phyloP scores from a whole-genome alignment of 148 eudicot genomes.

The Camellia granthamiana region DNA sequence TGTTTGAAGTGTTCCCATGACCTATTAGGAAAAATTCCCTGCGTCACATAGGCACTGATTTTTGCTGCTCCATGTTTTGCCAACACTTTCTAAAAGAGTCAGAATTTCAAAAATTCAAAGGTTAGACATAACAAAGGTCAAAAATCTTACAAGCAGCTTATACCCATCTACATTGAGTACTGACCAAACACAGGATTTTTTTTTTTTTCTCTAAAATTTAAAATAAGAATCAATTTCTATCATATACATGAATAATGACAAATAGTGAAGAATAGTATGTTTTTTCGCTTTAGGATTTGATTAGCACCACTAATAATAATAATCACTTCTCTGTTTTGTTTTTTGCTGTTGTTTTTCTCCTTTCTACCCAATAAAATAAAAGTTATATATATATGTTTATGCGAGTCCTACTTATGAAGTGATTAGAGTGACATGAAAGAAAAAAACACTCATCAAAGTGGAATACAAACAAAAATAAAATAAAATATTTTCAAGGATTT shows the following conservation, averaged over 20 bases:
- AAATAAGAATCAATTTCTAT: no score
- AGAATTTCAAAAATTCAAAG: not conserved
- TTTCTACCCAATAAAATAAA: not conserved
- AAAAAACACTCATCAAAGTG: not conserved
- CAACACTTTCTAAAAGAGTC: constrained; percentile 63
- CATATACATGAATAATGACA: not conserved
- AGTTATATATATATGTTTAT: no score
- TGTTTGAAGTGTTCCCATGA: constrained; percentile 82
- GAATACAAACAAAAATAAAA: not conserved
- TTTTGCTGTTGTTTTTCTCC: no score
- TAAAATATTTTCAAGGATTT: not conserved
- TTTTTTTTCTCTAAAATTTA: no score
- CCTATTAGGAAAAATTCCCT: constrained; percentile 85
- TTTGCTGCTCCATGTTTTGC: constrained; percentile 93
- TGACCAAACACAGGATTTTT: no score
- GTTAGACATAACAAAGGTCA: no score
- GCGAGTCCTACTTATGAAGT: not conserved
- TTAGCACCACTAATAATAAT: not conserved
- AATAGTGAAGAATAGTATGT: no score
- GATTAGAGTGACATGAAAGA: not conserved
- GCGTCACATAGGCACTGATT: constrained; percentile 93
- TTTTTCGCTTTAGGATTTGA: not conserved
- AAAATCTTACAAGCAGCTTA: no score
- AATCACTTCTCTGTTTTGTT: not conserved
- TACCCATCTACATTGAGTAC: no score